A percentile compares a stretch with the other conserved stretches of the same genome.
Evolutionary conservation across 805 yeast genomes (phyloP).

Genomic region (Monosporozyma unispora): DNA sequence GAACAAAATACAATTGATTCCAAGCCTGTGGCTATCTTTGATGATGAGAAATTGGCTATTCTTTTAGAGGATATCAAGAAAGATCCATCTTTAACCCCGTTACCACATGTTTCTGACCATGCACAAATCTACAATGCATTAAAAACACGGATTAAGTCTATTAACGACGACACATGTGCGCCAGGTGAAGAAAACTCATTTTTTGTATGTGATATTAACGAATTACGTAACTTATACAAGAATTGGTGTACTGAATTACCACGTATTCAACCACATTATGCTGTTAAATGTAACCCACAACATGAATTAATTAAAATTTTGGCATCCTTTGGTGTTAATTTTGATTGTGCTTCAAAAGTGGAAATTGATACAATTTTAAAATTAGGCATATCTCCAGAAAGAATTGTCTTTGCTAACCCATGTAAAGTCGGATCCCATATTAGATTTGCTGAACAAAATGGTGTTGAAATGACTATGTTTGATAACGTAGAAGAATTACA

Average conservation of each 20-base stretch:
- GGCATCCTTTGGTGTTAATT: constrained; percentile 57
- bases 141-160: constrained; percentile 31
- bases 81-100: constrained; percentile 4
- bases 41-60: constrained; percentile 5
- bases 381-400: constrained; percentile 52
- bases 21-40: background rate
- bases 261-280: constrained; percentile 77
- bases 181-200: constrained; percentile 82
- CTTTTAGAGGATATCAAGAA: constrained; percentile 3
- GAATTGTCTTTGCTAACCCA: constrained; percentile 88
- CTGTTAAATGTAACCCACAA: constrained; percentile 89
- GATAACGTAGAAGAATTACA: constrained; percentile 79
- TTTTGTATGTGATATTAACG: constrained; percentile 77
- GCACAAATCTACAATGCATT: constrained; percentile 34
- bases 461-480: constrained; percentile 71
- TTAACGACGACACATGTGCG: constrained; percentile 51
- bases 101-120: constrained; percentile 29
- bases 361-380: constrained; percentile 65
- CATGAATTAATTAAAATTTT: constrained; percentile 46
- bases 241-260: constrained; percentile 64
- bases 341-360: constrained; percentile 87
- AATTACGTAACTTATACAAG: constrained; percentile 49
- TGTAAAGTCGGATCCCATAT: constrained; percentile 82
- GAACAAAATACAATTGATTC: background rate
- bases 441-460: constrained; percentile 51